Evolutionary conservation across 495 filamentous ascomycete genomes (phyloP).

Genomic region (Sordaria brevicollis): DNA sequence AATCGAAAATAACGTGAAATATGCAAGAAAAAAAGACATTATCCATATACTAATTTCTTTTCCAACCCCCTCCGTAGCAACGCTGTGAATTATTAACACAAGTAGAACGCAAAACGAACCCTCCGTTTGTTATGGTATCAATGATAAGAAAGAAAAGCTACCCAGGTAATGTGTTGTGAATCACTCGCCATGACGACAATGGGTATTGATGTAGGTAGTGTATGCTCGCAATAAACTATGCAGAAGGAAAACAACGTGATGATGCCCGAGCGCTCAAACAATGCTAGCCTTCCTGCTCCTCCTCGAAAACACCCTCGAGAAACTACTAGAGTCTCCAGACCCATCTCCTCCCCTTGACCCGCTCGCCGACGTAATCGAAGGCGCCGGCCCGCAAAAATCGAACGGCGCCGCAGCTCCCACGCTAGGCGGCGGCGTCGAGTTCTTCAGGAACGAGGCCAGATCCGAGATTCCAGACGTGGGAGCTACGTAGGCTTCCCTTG

Average conservation of each 20-base stretch:
- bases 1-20: neutral
- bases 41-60: neutral
- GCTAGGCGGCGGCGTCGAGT: constrained; percentile 58
- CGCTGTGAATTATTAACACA: neutral
- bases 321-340: neutral
- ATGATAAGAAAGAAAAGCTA: neutral
- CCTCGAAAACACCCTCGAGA: constrained; percentile 12
- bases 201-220: neutral
- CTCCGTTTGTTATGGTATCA: neutral
- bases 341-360: neutral
- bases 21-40: neutral
- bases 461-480: constrained; percentile 48
- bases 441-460: constrained; percentile 69
- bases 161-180: neutral
- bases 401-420: constrained; percentile 7
- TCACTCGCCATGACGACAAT: too few species aligned
- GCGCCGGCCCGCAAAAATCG: neutral
- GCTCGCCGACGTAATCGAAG: neutral
- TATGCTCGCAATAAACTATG: too few species aligned
- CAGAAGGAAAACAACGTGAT: neutral
- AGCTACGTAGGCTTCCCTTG: constrained; percentile 36
- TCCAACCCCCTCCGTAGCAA: neutral
- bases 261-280: constrained; percentile 3
- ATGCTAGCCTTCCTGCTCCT: constrained; percentile 18
- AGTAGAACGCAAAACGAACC: neutral